phyloP scores from a whole-genome alignment of 805 yeast species.

The Metschnikowia kofuensis region DNA sequence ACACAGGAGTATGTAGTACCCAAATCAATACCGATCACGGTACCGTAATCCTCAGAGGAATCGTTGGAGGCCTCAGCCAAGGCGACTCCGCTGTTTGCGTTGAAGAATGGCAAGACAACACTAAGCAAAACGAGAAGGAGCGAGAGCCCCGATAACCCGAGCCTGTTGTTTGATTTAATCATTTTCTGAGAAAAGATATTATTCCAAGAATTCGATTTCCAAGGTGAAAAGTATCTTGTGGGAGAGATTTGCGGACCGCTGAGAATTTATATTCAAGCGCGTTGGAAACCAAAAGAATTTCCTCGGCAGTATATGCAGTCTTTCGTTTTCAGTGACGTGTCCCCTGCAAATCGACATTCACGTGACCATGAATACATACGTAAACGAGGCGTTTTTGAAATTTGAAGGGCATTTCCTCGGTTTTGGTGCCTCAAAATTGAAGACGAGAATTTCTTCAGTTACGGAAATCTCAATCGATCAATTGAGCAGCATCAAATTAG shows the following conservation, averaged over 20 bases:
- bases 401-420: no score
- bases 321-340: constrained; percentile 15
- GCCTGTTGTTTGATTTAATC: constrained; percentile 11
- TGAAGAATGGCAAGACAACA: constrained; percentile 37
- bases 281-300: constrained; percentile 17
- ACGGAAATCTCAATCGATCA: not conserved
- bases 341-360: constrained; percentile 7
- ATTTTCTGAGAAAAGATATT: constrained; percentile 5
- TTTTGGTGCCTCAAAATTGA: no score
- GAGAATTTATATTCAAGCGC: constrained; percentile 13
- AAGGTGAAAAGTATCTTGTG: not conserved
- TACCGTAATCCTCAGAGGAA: constrained; percentile 48
- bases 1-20: constrained; percentile 96
- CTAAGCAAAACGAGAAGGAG: constrained; percentile 32
- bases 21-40: constrained; percentile 93
- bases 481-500: no score
- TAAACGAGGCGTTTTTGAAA: no score
- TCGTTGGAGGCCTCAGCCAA: constrained; percentile 24
- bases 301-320: constrained; percentile 11
- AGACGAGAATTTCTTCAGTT: no score
- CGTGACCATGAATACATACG: constrained; percentile 1
- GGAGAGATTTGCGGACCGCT: constrained; percentile 1
- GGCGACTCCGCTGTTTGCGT: constrained; percentile 16
- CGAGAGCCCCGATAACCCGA: constrained; percentile 30
- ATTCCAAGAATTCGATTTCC: not conserved